phyloP scores from a whole-genome alignment of 2,329 filamentous ascomycete genomes.

The Colletotrichum sp. region DNA sequence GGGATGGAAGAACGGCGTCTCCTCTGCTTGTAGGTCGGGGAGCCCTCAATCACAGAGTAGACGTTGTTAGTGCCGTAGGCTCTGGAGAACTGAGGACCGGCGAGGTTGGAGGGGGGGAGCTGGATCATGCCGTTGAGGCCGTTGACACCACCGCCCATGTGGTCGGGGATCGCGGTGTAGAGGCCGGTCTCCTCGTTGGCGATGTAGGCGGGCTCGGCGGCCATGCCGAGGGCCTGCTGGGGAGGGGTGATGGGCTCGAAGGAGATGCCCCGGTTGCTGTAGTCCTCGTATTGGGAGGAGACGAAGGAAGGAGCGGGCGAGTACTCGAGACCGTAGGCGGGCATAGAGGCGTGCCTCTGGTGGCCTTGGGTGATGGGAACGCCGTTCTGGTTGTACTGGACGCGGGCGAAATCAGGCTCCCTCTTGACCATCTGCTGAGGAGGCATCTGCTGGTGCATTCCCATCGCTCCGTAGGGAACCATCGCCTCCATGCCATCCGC shows the following conservation, averaged over 20 bases:
- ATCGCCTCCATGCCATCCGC: conserved; percentile 74
- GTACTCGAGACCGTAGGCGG: conserved; percentile 92
- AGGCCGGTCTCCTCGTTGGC: conserved; percentile 97
- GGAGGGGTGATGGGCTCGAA: conserved; percentile 97
- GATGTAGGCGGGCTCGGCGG: conserved; percentile 93
- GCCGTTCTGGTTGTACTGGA: conserved; percentile 92
- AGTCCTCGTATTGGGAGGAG: conserved; percentile 98
- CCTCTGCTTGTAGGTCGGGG: conserved; percentile 97
- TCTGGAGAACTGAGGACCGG: conserved; percentile 79
- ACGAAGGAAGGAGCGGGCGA: conserved; percentile 97
- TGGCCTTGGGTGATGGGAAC: conserved; percentile 83
- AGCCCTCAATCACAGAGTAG: conserved; percentile 96
- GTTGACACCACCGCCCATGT: conserved; percentile 74
- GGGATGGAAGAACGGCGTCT: conserved; percentile 92
- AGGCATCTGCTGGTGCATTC: conserved; percentile 29
- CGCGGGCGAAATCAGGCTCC: conserved; percentile 81
- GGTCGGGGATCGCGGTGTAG: conserved; percentile 93
- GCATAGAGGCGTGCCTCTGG: conserved; percentile 98
- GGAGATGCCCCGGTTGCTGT: conserved; percentile 93
- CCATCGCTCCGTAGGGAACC: conserved; percentile 71
- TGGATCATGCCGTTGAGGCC: conserved; percentile 90
- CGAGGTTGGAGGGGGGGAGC: conserved; percentile 83
- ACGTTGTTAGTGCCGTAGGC: conserved; percentile 78
- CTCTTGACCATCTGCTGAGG: conserved; percentile 77
- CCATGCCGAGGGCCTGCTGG: conserved; percentile 82